Base-by-base conservation (phyloP, 345 rosid genomes). In the Alliaria petiolata region DNA sequence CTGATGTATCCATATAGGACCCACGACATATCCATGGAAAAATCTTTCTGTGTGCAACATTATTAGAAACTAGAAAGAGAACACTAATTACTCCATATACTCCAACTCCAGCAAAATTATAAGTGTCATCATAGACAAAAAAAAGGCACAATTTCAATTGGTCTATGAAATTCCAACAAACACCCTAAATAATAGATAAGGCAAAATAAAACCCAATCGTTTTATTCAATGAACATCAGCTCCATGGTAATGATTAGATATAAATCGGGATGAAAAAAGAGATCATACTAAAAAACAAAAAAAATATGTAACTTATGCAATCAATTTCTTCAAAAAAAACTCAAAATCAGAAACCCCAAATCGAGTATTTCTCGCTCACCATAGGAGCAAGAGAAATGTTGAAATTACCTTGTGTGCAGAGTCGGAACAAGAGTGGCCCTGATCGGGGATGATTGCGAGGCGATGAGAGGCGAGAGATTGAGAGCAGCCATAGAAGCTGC, bases 351-450 rank as follows among this genome's bases (percentile, higher is more conserved):
- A 47, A 58, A 49, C 7, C 55, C 68, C 46, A 19, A 65, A 73
- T 65, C 20, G 50, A 35, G 6, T 20, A 20, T 3, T 12, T 12
- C 15, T n/a, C 14, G 19, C 20, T 8, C 7, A 43, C 1, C 1
- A 22, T 22, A 67, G 38, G 34, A 5, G 11, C 3, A 31, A 62
- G 33, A 22, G 43, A 38, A 34, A 28, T 3, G 26, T 14, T 4
- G 35, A 73, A 66, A 66, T 62, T 62, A 84, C 87, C 87, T 81
- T 79, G 35, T 31, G 56, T 40, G 78, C 6, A 57, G 77, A 71
- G 20, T 71, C 61, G 8, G 50, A 58, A 43, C 17, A 57, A 34
- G 82, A 73, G 64, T 61, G 62, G 5, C 55, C 39, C 33, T 47
- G 66, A 61, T 76, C 50, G 22, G 73, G 43, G 0, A 70, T 13